These are phyloP conservation scores for Colletotrichum sp. DNA, from an alignment of 2,329 filamentous ascomycete genomes.

Conservation along the genomic window DNA sequence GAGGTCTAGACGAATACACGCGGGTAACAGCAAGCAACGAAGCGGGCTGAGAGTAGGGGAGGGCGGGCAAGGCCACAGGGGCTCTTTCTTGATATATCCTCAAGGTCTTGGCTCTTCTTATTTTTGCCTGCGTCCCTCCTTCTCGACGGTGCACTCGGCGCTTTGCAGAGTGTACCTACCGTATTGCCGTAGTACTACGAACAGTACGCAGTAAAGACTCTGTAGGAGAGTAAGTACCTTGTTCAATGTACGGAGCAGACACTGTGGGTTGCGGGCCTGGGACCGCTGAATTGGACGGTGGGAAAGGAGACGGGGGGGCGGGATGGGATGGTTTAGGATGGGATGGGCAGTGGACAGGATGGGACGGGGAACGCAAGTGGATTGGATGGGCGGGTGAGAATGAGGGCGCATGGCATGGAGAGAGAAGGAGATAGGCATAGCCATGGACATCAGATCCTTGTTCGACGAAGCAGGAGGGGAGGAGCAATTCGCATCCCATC, in stretches of 20 bases:
- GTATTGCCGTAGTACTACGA: background rate
- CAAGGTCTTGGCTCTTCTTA: slow-evolving; percentile 7
- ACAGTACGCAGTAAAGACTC: background rate
- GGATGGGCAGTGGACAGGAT: background rate
- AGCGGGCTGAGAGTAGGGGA: background rate
- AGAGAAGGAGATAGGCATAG: slow-evolving; percentile 2
- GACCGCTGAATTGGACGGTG: slow-evolving; percentile 1
- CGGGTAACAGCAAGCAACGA: background rate
- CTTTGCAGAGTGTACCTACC: background rate
- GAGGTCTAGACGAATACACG: background rate
- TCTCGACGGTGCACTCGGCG: slow-evolving; percentile 2
- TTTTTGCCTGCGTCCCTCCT: background rate
- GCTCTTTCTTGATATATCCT: slow-evolving; percentile 21
- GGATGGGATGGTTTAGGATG: slow-evolving; percentile 8
- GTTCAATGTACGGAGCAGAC: background rate
- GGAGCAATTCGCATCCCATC: slow-evolving; percentile 1
- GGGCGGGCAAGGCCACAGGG: background rate
- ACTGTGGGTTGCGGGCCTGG: background rate
- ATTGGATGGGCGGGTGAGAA: slow-evolving; percentile 4
- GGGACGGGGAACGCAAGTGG: slow-evolving; percentile 9
- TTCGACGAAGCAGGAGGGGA: background rate
- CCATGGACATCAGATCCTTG: slow-evolving; percentile 14
- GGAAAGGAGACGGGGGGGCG: background rate
- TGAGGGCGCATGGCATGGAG: slow-evolving; percentile 1
- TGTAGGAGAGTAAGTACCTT: background rate